These are phyloP conservation scores for Arctium lappa DNA, from an alignment of 129 eudicot genomes.

Conservation along the genomic window DNA sequence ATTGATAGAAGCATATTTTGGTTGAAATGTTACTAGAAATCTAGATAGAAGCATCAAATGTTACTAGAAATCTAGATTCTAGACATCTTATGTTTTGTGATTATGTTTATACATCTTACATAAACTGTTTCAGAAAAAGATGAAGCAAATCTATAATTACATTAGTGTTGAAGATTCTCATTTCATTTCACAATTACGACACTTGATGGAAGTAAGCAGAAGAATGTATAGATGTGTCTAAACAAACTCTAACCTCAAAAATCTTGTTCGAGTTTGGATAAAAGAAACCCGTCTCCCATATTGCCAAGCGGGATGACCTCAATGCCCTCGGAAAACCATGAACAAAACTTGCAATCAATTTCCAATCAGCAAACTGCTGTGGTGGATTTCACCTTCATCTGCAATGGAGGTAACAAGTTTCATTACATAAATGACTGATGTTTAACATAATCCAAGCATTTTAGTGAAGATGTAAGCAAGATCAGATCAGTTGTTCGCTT, in stretches of 20 bases:
- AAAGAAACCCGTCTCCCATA: slow-evolving; percentile 14
- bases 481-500: not conserved
- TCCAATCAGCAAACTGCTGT: slow-evolving; percentile 5
- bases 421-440: not conserved
- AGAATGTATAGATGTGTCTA: slow-evolving; percentile 13
- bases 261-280: slow-evolving; percentile 11
- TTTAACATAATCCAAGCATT: not conserved
- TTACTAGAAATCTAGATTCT: too few relatives aligned
- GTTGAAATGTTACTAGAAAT: not conserved
- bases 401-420: slow-evolving; percentile 1
- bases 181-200: slow-evolving; percentile 10
- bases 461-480: not conserved
- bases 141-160: not conserved
- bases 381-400: slow-evolving; percentile 21
- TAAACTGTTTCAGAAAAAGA: not conserved
- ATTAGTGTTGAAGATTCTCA: slow-evolving; percentile 16
- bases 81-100: not conserved
- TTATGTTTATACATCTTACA: not conserved
- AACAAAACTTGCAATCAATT: not conserved
- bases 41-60: too few relatives aligned
- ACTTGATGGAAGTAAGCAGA: not conserved
- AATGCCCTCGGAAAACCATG: not conserved
- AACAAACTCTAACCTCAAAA: slow-evolving; percentile 31
- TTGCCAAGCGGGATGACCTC: not conserved
- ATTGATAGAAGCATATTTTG: not conserved